These are phyloP conservation scores for Zostera marina DNA, from an alignment of 116 monocot species.

Conservation along the genomic window DNA sequence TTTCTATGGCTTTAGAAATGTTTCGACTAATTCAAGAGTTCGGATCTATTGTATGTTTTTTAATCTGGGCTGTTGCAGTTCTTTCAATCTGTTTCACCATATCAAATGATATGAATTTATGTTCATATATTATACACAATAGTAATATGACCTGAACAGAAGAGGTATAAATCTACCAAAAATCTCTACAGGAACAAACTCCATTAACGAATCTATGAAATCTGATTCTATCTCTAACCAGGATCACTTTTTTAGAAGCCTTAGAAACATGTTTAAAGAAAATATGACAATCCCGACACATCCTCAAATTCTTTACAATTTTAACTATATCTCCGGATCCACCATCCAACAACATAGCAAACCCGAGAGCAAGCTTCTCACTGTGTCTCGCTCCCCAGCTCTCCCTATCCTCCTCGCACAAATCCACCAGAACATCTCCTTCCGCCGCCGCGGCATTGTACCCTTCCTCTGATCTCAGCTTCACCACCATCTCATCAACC, in stretches of 20 bases:
- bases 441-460: conserved; percentile 7
- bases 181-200: conserved; percentile 56
- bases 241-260: conserved; percentile 25
- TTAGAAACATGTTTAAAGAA: conserved; percentile 44
- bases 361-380: conserved; percentile 62
- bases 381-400: conserved; percentile 30
- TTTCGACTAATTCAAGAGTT: too few species aligned
- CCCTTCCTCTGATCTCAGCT: conserved; percentile 9
- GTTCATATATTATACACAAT: too few species aligned
- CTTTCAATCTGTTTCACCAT: neutral
- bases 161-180: conserved; percentile 47
- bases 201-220: conserved; percentile 65
- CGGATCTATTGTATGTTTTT: too few species aligned
- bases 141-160: too few species aligned
- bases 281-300: conserved; percentile 64
- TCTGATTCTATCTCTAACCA: conserved; percentile 49
- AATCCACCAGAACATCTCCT: conserved; percentile 15
- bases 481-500: conserved; percentile 11
- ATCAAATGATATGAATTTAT: neutral
- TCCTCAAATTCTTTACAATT: conserved; percentile 48
- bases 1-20: too few species aligned
- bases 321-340: conserved; percentile 13
- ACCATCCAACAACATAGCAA: conserved; percentile 42
- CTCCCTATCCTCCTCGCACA: conserved; percentile 21
- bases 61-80: too few species aligned